Base-by-base conservation (phyloP, 2,329 filamentous ascomycete genomes). In the Sporothrix mexicana region DNA sequence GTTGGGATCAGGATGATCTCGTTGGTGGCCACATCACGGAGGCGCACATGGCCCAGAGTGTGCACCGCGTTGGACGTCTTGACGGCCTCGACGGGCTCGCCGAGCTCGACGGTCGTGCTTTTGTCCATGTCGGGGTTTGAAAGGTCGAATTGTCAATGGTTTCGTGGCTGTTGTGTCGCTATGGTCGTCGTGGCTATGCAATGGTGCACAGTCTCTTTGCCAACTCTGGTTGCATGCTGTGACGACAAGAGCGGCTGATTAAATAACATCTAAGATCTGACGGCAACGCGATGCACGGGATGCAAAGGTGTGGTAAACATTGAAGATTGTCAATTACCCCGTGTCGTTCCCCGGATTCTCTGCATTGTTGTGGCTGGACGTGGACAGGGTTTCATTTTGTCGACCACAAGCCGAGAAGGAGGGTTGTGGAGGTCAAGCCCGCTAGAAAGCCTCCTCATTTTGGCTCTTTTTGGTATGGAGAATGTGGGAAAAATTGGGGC, bases 1-100 rank as follows among this genome's bases (percentile, higher is more conserved):
- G 81, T 81, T 1, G 87, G 87, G 9, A 87, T 81, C 12, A 88
- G 79, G 20, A 88, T 84, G 70, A 87, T 85, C 67, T 86, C 82
- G 74, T 85, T 82, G 12, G 82, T 85, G 43, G 82, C 79, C 61
- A 79, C 78, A 70, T 84, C 77, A 55, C 82, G 80, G 30, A 85
- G 79, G 17, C 81, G 83, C 41, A 85, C 80, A 70, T 82, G 82
- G 53, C 84, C 84, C 36, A 85, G 75, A 3, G 81, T 82, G 15
- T 73, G 59, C 23, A 49, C 62, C 49, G 49, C 47, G 8, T 12
- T 64, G 15, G 25, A n/a, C 36, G 61, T 61, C 3, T 61, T 25
- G 10, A 41, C 30, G 10, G 57, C 15, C n/a, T 64, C 13, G 7
- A 64, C 41, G 41, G 61, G 61, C 61, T 17, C 36, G 41, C 36